These are phyloP conservation scores for Yamadazyma kitorensis DNA, from an alignment of 805 yeast genomes.

Conservation along the genomic window DNA sequence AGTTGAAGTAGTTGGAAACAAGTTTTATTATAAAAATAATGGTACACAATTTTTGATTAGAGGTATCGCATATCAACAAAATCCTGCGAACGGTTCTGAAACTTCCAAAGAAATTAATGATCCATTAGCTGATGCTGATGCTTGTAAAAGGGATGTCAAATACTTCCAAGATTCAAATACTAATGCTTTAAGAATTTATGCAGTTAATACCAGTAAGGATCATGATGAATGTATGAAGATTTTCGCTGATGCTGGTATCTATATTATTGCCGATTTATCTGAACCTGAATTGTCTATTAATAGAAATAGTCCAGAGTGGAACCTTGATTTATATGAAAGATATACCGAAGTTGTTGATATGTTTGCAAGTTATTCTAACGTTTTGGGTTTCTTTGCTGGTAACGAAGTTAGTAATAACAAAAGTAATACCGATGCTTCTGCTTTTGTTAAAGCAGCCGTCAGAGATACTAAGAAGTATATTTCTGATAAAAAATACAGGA, in stretches of 20 bases:
- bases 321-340: conserved; percentile 64
- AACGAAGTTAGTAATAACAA: conserved; percentile 90
- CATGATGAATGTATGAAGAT: conserved; percentile 42
- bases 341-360: conserved; percentile 81
- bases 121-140: conserved; percentile 40
- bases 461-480: conserved; percentile 85
- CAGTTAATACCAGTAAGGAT: conserved; percentile 35
- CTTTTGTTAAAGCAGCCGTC: conserved; percentile 93
- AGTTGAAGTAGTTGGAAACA: conserved; percentile 42
- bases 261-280: conserved; percentile 42
- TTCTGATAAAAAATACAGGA: conserved; percentile 58
- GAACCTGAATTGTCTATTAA: conserved; percentile 79
- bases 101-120: conserved; percentile 23
- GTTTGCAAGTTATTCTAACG: conserved; percentile 73
- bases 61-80: conserved; percentile 45
- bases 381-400: conserved; percentile 95
- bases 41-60: conserved; percentile 44
- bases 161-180: conserved; percentile 38
- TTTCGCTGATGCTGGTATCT: conserved; percentile 46
- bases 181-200: conserved; percentile 43
- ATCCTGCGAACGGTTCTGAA: conserved; percentile 27
- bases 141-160: conserved; percentile 43
- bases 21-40: conserved; percentile 39
- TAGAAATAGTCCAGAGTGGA: conserved; percentile 79
- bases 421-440: conserved; percentile 84